Conservation (phyloP, 352 stramenopile species). For the Globisporangium paddicum region DNA sequence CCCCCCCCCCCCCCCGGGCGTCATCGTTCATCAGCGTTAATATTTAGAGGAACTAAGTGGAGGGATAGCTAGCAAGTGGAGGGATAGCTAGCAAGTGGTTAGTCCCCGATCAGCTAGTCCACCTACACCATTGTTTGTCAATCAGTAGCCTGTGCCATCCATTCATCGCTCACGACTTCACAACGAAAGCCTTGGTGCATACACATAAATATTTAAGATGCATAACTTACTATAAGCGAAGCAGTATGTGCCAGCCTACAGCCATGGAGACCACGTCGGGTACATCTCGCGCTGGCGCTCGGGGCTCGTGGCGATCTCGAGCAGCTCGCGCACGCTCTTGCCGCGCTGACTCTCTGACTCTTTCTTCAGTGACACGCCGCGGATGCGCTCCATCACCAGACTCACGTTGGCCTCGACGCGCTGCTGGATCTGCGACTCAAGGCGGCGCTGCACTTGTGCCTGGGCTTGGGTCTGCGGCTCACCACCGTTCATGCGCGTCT, state of each 20-base stretch:
- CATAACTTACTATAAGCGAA: constrained; percentile 1
- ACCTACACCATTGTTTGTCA: constrained; percentile 2
- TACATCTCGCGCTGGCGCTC: constrained; percentile 85
- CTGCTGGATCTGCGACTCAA: constrained; percentile 79
- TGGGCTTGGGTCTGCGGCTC: constrained; percentile 20
- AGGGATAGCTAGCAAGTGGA: not conserved
- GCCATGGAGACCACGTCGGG: constrained; percentile 84
- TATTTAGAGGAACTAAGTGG: constrained; percentile 5
- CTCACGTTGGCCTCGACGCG: constrained; percentile 85
- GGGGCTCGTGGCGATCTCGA: constrained; percentile 77
- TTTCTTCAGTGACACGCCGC: constrained; percentile 75
- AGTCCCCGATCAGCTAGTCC: not conserved
- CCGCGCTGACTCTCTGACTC: constrained; percentile 55
- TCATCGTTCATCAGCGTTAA: not conserved
- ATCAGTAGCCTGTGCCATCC: constrained; percentile 3
- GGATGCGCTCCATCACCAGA: constrained; percentile 75
- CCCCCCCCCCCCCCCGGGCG: too few relatives aligned
- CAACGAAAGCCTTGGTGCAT: not conserved
- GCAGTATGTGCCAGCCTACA: constrained; percentile 36
- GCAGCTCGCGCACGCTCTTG: constrained; percentile 73
- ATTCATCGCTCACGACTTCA: not conserved
- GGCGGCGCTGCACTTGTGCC: constrained; percentile 40
- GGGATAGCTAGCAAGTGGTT: not conserved
- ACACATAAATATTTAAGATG: not conserved
- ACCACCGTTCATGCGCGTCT: constrained; percentile 49